phyloP scores from a whole-genome alignment of 129 eudicot species.

The Ambrosia artemisiifolia region DNA sequence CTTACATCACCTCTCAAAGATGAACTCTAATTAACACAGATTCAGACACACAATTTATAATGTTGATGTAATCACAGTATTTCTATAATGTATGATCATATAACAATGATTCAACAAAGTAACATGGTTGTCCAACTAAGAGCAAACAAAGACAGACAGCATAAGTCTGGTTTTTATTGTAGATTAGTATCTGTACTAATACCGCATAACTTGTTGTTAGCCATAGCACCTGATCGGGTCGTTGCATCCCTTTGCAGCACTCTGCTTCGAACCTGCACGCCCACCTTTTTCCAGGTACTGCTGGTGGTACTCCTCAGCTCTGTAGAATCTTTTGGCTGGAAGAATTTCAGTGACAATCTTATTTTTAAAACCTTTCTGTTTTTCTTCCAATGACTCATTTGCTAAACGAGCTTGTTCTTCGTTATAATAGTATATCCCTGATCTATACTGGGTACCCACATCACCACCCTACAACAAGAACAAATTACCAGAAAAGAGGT shows the following conservation, averaged over 20 bases:
- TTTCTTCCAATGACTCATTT: conserved; percentile 54
- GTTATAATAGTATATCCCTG: conserved; percentile 81
- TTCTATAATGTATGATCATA: conserved; percentile 22
- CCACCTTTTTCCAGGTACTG: conserved; percentile 86
- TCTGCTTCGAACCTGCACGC: conserved; percentile 55
- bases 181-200: background rate
- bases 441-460: conserved; percentile 87
- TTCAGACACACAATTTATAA: background rate
- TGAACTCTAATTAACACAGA: conserved; percentile 28
- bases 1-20: conserved; percentile 33
- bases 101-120: conserved; percentile 13
- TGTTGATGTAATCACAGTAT: conserved; percentile 14
- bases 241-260: conserved; percentile 83
- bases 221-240: conserved; percentile 89
- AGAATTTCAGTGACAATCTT: conserved; percentile 50
- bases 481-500: background rate
- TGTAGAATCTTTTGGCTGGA: conserved; percentile 82
- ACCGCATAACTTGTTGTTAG: conserved; percentile 33
- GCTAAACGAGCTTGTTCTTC: conserved; percentile 71
- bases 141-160: conserved; percentile 9
- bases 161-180: conserved; percentile 20
- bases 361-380: conserved; percentile 40
- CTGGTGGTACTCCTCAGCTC: conserved; percentile 95
- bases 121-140: background rate
- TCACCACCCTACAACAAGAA: conserved; percentile 51